Evolutionary conservation across 2,329 filamentous ascomycete species (phyloP).

Genomic region (Apiospora aurea): DNA sequence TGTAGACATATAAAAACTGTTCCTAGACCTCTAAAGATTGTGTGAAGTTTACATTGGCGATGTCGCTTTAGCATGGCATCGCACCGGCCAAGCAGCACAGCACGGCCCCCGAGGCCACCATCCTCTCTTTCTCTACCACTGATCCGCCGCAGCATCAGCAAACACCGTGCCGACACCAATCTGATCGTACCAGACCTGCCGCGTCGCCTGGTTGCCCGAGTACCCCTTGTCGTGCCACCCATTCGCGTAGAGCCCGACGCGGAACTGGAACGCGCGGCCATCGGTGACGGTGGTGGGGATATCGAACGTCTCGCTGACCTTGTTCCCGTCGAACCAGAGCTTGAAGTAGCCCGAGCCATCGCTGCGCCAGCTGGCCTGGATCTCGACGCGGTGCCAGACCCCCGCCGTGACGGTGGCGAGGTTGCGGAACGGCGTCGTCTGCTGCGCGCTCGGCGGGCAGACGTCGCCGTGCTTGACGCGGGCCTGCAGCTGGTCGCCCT

Average conservation of each 20-base stretch:
- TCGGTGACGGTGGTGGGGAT: slow-evolving; percentile 55
- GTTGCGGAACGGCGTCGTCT: slow-evolving; percentile 41
- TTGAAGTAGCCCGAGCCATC: slow-evolving; percentile 53
- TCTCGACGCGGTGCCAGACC: slow-evolving; percentile 53
- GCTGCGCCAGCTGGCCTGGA: slow-evolving; percentile 54
- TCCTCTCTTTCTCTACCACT: neutral
- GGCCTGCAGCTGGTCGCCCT: slow-evolving; percentile 50
- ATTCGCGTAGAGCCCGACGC: slow-evolving; percentile 58
- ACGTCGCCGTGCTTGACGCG: slow-evolving; percentile 51
- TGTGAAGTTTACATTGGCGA: no score
- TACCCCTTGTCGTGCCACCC: slow-evolving; percentile 53
- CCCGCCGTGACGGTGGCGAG: slow-evolving; percentile 50
- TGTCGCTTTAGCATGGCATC: no score
- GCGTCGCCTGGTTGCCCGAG: slow-evolving; percentile 49
- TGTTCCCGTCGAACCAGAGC: slow-evolving; percentile 54
- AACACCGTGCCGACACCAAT: slow-evolving; percentile 51
- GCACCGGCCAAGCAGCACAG: no score
- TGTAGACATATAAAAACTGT: no score
- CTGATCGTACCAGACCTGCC: slow-evolving; percentile 59
- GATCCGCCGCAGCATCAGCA: slow-evolving; percentile 46
- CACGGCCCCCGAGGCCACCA: no score
- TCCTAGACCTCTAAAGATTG: no score
- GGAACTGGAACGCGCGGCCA: slow-evolving; percentile 51
- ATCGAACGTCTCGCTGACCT: slow-evolving; percentile 49
- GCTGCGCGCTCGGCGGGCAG: slow-evolving; percentile 41